Percentiles rank a stretch among this genome's conserved stretches.
Conservation (phyloP, 345 rosid genomes). For the Cochlearia excelsa region DNA sequence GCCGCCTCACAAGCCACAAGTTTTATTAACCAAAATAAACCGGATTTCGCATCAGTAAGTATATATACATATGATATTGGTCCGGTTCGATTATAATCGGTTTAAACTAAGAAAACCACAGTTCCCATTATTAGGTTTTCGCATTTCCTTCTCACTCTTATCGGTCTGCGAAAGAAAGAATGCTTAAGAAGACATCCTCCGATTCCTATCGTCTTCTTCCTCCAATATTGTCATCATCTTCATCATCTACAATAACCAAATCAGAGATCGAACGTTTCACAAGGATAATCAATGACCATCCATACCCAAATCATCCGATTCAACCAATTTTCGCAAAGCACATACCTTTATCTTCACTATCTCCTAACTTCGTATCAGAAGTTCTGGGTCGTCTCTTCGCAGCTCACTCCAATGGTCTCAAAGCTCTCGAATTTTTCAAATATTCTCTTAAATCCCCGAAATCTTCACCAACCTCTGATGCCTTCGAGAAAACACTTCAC, state of each 20-base stretch:
- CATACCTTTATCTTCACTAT: conserved; percentile 39
- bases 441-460: conserved; percentile 41
- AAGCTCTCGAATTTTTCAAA: conserved; percentile 79
- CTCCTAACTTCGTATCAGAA: conserved; percentile 48
- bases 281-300: conserved; percentile 68
- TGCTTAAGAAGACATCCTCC: conserved; percentile 21
- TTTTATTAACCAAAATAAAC: conserved; percentile 6
- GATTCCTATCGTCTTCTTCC: conserved; percentile 30
- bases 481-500: conserved; percentile 86
- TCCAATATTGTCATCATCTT: background rate
- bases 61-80: background rate
- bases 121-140: background rate
- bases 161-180: background rate
- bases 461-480: conserved; percentile 46
- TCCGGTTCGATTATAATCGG: conserved; percentile 5
- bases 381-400: conserved; percentile 87
- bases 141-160: background rate
- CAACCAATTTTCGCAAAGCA: conserved; percentile 46
- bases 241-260: conserved; percentile 5
- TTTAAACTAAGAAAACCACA: background rate
- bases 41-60: background rate
- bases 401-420: conserved; percentile 81
- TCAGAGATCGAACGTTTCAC: conserved; percentile 49
- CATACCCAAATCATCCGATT: conserved; percentile 62
- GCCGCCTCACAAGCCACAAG: background rate